Percentiles rank a stretch among this genome's conserved stretches.
Conservation (phyloP, 257 asterid species). For the Avicennia marina region DNA sequence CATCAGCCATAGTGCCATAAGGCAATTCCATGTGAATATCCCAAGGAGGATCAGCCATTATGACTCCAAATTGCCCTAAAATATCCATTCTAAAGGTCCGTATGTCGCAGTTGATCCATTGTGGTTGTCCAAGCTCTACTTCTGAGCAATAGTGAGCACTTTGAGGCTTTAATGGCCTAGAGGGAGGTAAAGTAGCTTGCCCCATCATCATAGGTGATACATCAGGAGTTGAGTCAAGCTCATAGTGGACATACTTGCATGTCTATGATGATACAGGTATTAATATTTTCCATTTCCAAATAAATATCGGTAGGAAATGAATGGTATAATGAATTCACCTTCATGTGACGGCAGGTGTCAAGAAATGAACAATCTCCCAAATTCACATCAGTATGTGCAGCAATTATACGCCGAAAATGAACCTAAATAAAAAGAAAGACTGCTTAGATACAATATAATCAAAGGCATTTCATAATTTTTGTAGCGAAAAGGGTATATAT, state of each 20-base stretch:
- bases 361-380: constrained; percentile 98
- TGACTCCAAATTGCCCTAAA: constrained; percentile 92
- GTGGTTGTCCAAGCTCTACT: constrained; percentile 96
- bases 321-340: constrained; percentile 42
- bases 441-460: constrained; percentile 8
- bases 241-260: constrained; percentile 97
- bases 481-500: not conserved
- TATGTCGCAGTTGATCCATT: constrained; percentile 97
- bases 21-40: constrained; percentile 99
- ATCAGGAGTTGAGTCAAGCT: constrained; percentile 92
- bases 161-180: constrained; percentile 71
- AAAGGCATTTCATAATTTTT: constrained; percentile 8
- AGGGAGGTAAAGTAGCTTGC: constrained; percentile 45
- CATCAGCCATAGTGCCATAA: constrained; percentile 99
- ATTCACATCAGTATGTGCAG: constrained; percentile 88
- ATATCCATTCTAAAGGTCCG: constrained; percentile 96
- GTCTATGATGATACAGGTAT: constrained; percentile 44
- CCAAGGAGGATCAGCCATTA: constrained; percentile 99
- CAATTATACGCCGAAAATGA: constrained; percentile 97
- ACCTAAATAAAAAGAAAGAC: constrained; percentile 43
- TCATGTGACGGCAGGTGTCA: constrained; percentile 99
- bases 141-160: constrained; percentile 95
- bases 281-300: constrained; percentile 11
- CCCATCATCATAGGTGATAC: constrained; percentile 77
- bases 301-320: constrained; percentile 8